Conservation (phyloP, 78 protist genomes). For the Dictyostelium citrinum region DNA sequence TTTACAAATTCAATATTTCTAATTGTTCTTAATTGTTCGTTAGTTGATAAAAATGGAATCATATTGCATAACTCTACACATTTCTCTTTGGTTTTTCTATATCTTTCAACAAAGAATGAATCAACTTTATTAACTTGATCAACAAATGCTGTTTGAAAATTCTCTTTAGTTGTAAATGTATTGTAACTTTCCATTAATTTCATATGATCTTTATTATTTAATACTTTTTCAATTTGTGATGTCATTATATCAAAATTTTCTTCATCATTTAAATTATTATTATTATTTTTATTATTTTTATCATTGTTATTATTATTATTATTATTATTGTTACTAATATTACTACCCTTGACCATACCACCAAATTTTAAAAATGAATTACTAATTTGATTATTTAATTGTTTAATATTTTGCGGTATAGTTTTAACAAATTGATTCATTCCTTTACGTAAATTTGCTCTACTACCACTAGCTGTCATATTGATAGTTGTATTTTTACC, state of each 20-base stretch:
- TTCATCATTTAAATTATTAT: not conserved
- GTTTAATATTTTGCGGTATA: not conserved
- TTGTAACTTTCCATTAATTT: not conserved
- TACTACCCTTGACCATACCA: not conserved
- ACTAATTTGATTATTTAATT: not conserved
- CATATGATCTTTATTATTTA: not conserved
- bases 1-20: constrained; percentile 29
- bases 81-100: constrained; percentile 19
- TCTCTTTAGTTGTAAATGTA: not conserved
- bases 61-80: constrained; percentile 22
- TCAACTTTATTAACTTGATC: constrained; percentile 33
- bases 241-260: not conserved
- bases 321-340: not conserved
- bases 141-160: not conserved
- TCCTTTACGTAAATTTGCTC: not conserved
- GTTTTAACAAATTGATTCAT: not conserved
- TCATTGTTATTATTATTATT: not conserved
- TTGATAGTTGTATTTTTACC: not conserved
- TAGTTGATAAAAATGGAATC: constrained; percentile 12
- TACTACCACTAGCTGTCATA: not conserved
- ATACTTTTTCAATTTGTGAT: not conserved
- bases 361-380: not conserved
- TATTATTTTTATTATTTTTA: not conserved
- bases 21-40: not conserved
- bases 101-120: constrained; percentile 25